Conservation (phyloP, 1,284 basidiomycete species). For the Ustilago sp. region DNA sequence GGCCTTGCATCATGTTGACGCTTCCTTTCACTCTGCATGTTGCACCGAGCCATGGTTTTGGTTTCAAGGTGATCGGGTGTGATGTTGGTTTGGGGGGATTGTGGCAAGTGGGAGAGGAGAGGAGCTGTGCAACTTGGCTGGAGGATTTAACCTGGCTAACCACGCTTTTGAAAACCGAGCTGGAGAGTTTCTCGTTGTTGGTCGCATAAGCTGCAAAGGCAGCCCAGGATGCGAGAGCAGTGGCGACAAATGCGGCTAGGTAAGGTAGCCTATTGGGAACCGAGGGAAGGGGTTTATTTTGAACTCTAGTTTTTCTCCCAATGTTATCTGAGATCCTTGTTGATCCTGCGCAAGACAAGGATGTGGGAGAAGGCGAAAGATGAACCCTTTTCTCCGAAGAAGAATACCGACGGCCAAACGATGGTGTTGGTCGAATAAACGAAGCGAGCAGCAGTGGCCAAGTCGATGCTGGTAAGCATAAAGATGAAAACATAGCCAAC, state of each 20-base stretch:
- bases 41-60: slow-evolving; percentile 27
- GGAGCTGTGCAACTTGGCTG: slow-evolving; percentile 22
- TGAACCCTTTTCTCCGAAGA: no score
- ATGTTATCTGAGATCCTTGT: not conserved
- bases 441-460: no score
- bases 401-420: no score
- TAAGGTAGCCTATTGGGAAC: slow-evolving; percentile 27
- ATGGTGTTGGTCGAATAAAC: no score
- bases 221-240: slow-evolving; percentile 43
- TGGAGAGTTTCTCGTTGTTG: slow-evolving; percentile 61
- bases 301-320: not conserved
- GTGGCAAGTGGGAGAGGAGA: slow-evolving; percentile 42
- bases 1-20: slow-evolving; percentile 63
- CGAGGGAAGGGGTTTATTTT: slow-evolving; percentile 8
- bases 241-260: slow-evolving; percentile 1
- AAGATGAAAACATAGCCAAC: no score
- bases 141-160: slow-evolving; percentile 46
- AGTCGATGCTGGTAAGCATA: no score
- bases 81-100: not conserved
- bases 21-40: slow-evolving; percentile 48
- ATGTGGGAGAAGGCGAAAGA: not conserved
- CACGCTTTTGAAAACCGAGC: slow-evolving; percentile 56
- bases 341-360: not conserved
- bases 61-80: slow-evolving; percentile 24
- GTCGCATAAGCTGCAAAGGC: slow-evolving; percentile 56